Evolutionary conservation across 1,284 basidiomycete species (phyloP), one percentile per base, ranked within the genome.

Genomic region (Malassezia vespertilionis): DNA sequence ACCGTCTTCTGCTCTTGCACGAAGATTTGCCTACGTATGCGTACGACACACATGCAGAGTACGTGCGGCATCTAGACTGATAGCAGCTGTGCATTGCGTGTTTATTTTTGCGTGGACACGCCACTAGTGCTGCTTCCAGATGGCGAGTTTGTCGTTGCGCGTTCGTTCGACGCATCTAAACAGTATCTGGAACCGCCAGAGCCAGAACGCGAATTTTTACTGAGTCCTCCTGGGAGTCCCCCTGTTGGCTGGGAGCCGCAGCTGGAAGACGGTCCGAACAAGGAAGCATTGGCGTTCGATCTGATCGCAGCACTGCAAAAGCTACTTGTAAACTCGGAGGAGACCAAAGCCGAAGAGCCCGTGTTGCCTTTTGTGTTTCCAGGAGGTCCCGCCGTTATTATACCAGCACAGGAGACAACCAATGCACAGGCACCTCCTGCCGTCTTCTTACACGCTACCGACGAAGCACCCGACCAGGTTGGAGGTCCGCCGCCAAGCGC

Each of bases 181-280:
- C 31, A 32, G n/a, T 35, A 23, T 17, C 33, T 51, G 1, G 43
- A 33, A n/a, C 48, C 44, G 28, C 48, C 48, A 1, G 22, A n/a
- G 31, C 42, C 48, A 2, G 48, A 45, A 38, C 42, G 42, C 2
- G 39, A 97, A 74, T 96, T 96, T 73, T 78, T 97, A 42, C 91
- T 97, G 59, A 95, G 89, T 0, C 91, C 91, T 0, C 93, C 93
- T 1, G 93, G 91, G n/a, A 90, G 86, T 0, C 91, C 93, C 0
- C 91, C 91, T 0, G 82, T 93, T 2, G 91, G 91, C 1, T 99
- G 91, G 91, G 88, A 93, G 66, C 87, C 80, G 23, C 80, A 89
- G 52, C 75, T 76, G 33, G 93, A 99, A 73, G 89, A 91, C 17
- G 86, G 87, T 5, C 91, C 93, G 0, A 97, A 99, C 68, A 71